Base-by-base conservation (phyloP, 176 grass and related monocot species). In the Oropetium thomaeum region DNA sequence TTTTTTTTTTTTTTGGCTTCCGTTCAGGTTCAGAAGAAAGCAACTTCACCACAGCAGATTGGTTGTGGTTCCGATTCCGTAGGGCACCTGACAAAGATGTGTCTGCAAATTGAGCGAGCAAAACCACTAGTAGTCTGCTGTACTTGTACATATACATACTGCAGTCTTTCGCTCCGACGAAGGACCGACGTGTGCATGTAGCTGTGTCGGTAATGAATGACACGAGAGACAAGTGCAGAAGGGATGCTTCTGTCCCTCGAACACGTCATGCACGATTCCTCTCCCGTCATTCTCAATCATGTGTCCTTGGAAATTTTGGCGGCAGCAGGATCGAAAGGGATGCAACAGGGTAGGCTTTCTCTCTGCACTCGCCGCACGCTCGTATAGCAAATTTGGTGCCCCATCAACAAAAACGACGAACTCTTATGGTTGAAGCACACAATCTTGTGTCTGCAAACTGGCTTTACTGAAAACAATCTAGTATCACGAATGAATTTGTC, bases 151-250 rank as follows among this genome's bases (percentile, higher is more conserved):
- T 48, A 19, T 48, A 6, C 10, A 19, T 16, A 42, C 16, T 33
- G 34, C 41, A 15, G 13, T 19, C 37, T 55, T 26, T 57, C 20
- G 55, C 48, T 42, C 8, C 43, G 28, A 51, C 4, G 5, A 1
- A 54, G 7, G 71, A 75, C 47, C 5, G 14, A 5, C 16, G 5
- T 49, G 16, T 49, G 16, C 17, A 68, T 12, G 29, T 17, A 69
- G 47, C 49, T 62, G 44, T 48, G 55, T 30, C 61, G n/a, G n/a
- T n/a, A n/a, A n/a, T n/a, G 64, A 79, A 33, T 63, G 65, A 40
- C 65, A 62, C 10, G 23, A 22, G 64, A 32, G 64, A 52, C 73
- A 62, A 10, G 32, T 53, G 67, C 81, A 84, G 65, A 70, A 70
- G 73, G 43, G 81, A 31, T 84, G 73, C 55, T 62, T 70, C 64